Conservation (phyloP, 2,329 filamentous ascomycete species). For the Talaromyces sp. region DNA sequence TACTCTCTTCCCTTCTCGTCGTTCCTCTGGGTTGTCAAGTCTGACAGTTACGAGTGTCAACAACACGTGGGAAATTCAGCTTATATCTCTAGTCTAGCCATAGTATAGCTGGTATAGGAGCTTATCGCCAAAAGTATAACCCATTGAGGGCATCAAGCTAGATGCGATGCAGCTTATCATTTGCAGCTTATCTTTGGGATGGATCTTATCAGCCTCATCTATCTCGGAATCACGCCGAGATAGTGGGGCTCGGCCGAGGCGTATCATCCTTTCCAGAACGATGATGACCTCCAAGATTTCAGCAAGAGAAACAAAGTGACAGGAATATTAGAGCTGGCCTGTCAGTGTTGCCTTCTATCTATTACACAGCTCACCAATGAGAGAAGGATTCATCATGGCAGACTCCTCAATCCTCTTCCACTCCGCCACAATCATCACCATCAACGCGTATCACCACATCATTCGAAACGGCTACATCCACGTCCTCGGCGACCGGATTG, state of each 20-base stretch:
- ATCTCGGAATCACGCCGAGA: background rate
- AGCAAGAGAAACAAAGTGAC: background rate
- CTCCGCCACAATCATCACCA: conserved; percentile 24
- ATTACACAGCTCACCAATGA: too few relatives aligned
- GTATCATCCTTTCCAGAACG: background rate
- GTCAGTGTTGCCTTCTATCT: background rate
- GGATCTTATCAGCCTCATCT: background rate
- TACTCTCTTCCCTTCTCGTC: background rate
- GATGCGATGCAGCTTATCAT: background rate
- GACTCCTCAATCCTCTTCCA: conserved; percentile 22
- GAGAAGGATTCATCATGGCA: background rate
- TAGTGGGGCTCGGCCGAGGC: conserved; percentile 10
- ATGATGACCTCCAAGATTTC: background rate
- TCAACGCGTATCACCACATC: conserved; percentile 24
- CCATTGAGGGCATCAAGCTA: background rate
- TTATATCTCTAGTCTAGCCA: background rate
- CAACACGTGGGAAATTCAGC: background rate
- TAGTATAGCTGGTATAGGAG: background rate
- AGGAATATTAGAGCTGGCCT: background rate
- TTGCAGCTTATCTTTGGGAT: background rate
- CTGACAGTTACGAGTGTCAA: background rate
- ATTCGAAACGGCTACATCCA: conserved; percentile 23
- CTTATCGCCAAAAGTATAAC: background rate
- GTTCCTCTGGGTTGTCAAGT: too few relatives aligned
- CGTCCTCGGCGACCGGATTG: conserved; percentile 7